Evolutionary conservation across 225 moss, liverwort and hornwort genomes (phyloP), one percentile per base, ranked within the genome.

Genomic region (Pseudisothecium myosuroides): DNA sequence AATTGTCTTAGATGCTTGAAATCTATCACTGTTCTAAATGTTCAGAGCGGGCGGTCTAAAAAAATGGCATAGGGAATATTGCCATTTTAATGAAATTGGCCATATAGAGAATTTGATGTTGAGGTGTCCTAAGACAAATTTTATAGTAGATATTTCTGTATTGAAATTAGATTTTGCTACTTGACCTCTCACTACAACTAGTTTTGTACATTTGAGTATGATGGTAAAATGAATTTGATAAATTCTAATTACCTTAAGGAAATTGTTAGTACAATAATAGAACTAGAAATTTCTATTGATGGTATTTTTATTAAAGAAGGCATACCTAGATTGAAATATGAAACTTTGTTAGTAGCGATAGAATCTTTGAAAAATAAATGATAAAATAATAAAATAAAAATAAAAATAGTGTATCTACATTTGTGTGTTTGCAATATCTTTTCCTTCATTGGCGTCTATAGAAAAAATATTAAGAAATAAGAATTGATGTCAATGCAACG

Each of bases 331-430:
- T 32, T 50, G 7, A 75, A 12, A 32, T 32, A 32, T 32, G 12
- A 49, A 74, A 29, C 7, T 31, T 49, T 49, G 3, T 0, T 9
- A 0, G 2, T 45, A 0, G 2, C 1, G 2, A 1, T 5, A 6
- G 5, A 2, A 0, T 43, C 4, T 72, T 43, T 72, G 11, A 19
- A 1, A 37, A 66, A 36, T n/a, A n/a, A n/a, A n/a, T n/a, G n/a
- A 17, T 36, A 32, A 17, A 15, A 64, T 4, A 8, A 36, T n/a
- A n/a, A 16, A 10, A 18, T 7, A 10, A 66, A 19, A 66, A n/a
- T n/a, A n/a, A 10, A 61, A 60, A 60, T 34, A 36, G 4, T 14
- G 6, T 32, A 63, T 34, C 1, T 66, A 6, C n/a, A n/a, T 37
- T 22, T 39, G 1, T 41, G 5, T 37, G 6, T 17, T 28, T 73